Percentiles rank a stretch among this genome's conserved stretches.
Evolutionary conservation across 2,329 filamentous ascomycete species (phyloP).

Genomic region (Cercospora brassicicola): DNA sequence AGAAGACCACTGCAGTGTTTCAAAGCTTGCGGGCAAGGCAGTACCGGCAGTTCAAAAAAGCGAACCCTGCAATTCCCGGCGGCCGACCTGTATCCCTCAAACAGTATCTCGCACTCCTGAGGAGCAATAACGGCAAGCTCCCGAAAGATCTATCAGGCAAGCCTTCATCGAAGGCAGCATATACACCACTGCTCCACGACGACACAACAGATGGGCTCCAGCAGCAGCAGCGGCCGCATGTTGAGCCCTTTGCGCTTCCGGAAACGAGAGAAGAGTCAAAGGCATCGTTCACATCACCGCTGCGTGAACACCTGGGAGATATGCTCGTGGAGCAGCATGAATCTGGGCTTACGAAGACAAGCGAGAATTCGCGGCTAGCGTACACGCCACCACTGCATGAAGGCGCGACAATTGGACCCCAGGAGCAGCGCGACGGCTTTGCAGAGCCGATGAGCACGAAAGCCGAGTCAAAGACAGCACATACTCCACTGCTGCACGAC

Average conservation of each 20-base stretch:
- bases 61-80: neutral
- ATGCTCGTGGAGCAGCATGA: neutral
- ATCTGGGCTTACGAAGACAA: neutral
- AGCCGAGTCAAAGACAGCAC: neutral
- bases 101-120: neutral
- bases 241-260: neutral
- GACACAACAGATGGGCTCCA: neutral
- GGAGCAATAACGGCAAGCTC: neutral
- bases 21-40: neutral
- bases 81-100: neutral
- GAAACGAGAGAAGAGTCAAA: neutral
- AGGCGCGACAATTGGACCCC: neutral
- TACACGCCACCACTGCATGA: neutral
- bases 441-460: neutral
- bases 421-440: neutral
- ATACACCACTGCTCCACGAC: neutral
- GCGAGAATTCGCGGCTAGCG: neutral
- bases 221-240: neutral
- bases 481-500: neutral
- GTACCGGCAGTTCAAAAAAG: neutral
- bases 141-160: neutral
- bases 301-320: neutral
- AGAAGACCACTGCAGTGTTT: neutral
- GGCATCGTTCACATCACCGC: neutral
- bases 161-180: neutral